Conservation (phyloP, 192 early-diverging fungal genomes). For the Coemansia sp. region DNA sequence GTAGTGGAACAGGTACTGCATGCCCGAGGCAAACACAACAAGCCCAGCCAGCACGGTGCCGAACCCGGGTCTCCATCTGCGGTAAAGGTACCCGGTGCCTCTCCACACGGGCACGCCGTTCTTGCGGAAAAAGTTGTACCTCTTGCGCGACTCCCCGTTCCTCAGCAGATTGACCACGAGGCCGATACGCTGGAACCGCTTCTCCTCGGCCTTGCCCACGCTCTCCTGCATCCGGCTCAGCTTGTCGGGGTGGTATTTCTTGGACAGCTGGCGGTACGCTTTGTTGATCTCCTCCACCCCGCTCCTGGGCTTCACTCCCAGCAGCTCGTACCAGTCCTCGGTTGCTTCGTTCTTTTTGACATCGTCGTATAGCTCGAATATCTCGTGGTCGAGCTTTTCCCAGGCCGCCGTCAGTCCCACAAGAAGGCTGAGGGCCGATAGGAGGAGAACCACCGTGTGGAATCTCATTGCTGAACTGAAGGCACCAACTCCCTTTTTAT, state of each 20-base stretch:
- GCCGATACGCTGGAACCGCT: slow-evolving; percentile 65
- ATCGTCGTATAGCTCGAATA: slow-evolving; percentile 80
- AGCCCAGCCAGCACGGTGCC: slow-evolving; percentile 59
- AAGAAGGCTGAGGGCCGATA: slow-evolving; percentile 10
- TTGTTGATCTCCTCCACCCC: slow-evolving; percentile 60
- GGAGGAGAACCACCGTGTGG: slow-evolving; percentile 1
- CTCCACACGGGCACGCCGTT: slow-evolving; percentile 82
- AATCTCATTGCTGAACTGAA: slow-evolving; percentile 13
- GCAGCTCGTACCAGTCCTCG: slow-evolving; percentile 67
- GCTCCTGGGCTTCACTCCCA: slow-evolving; percentile 59
- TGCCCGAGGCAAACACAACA: slow-evolving; percentile 52
- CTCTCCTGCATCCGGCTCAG: slow-evolving; percentile 42
- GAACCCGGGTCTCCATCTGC: slow-evolving; percentile 73
- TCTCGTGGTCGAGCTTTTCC: slow-evolving; percentile 73
- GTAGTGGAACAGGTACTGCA: slow-evolving; percentile 68
- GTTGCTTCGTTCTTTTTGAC: slow-evolving; percentile 63
- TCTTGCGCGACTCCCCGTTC: slow-evolving; percentile 60
- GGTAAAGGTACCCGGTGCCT: slow-evolving; percentile 74
- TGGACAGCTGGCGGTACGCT: slow-evolving; percentile 69
- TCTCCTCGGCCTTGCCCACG: slow-evolving; percentile 48
- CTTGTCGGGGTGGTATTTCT: slow-evolving; percentile 77
- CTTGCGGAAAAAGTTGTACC: slow-evolving; percentile 80
- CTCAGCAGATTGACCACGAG: slow-evolving; percentile 70
- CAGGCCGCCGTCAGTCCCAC: slow-evolving; percentile 21
- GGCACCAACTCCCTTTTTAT: background rate